Evolutionary conservation across 2,329 filamentous ascomycete genomes (phyloP).

Genomic region (Colletotrichum cordylinicola): DNA sequence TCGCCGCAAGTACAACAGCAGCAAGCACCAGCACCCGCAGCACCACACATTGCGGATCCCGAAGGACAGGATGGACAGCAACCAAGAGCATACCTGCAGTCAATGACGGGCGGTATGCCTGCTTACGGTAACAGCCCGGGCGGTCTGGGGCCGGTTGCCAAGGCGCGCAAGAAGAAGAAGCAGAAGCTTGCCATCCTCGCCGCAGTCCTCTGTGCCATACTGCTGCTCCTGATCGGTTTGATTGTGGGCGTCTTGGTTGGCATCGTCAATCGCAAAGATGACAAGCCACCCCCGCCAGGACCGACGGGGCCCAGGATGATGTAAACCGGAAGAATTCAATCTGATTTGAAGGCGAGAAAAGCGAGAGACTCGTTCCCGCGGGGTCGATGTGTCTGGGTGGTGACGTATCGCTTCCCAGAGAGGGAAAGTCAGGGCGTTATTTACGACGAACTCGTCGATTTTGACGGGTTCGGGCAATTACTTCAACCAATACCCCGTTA

Average conservation of each 20-base stretch:
- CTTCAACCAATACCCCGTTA: conserved; percentile 15
- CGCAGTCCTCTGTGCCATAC: conserved; percentile 2
- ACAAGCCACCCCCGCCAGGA: not conserved
- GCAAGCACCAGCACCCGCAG: not conserved
- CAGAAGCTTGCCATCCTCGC: conserved; percentile 18
- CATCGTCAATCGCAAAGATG: conserved; percentile 7
- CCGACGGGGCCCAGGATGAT: not conserved
- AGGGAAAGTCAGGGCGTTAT: not conserved
- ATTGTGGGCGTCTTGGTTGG: conserved; percentile 20
- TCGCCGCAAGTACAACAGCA: not conserved
- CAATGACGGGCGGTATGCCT: conserved; percentile 20
- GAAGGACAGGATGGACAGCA: not conserved
- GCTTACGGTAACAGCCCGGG: conserved; percentile 3
- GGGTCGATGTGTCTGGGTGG: not conserved
- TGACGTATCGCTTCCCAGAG: not conserved
- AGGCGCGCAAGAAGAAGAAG: conserved; percentile 13
- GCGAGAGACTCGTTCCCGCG: not conserved
- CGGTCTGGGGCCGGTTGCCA: conserved; percentile 15
- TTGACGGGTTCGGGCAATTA: not conserved
- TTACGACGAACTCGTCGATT: not conserved
- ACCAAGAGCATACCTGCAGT: conserved; percentile 6
- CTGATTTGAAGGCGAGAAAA: not conserved
- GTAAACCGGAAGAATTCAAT: not conserved
- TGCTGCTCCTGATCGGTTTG: conserved; percentile 21
- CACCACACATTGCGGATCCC: not conserved